A percentile compares a stretch with the other conserved stretches of the same genome.
Conservation (phyloP, 164 flowering plant genomes). For the Tinospora cordifolia region DNA sequence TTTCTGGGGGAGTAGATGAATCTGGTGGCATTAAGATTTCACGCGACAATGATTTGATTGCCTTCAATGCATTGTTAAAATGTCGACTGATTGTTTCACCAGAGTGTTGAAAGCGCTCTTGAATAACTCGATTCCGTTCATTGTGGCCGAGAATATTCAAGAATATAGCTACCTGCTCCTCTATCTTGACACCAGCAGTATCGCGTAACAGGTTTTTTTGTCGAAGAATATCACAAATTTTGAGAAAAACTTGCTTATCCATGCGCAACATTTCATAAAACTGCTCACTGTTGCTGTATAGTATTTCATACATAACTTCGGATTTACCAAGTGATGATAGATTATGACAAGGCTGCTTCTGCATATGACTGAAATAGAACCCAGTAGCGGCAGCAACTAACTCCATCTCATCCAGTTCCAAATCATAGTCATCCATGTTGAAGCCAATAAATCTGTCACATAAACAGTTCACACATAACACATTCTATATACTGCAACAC, state of each 20-base stretch:
- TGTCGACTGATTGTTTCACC: slow-evolving; percentile 78
- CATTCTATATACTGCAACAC: slow-evolving; percentile 1
- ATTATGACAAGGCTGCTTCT: slow-evolving; percentile 30
- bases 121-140: slow-evolving; percentile 69
- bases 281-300: slow-evolving; percentile 37
- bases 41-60: slow-evolving; percentile 63
- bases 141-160: slow-evolving; percentile 63
- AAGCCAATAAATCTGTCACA: slow-evolving; percentile 29
- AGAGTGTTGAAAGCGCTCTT: slow-evolving; percentile 71
- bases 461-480: slow-evolving; percentile 14
- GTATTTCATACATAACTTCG: slow-evolving; percentile 44
- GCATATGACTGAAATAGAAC: slow-evolving; percentile 37
- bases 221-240: slow-evolving; percentile 41
- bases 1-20: slow-evolving; percentile 37
- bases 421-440: slow-evolving; percentile 49
- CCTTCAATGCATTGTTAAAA: slow-evolving; percentile 66
- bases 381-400: slow-evolving; percentile 73
- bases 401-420: slow-evolving; percentile 72
- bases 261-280: slow-evolving; percentile 63
- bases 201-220: slow-evolving; percentile 55
- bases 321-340: slow-evolving; percentile 32
- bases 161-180: slow-evolving; percentile 70
- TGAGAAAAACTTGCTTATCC: slow-evolving; percentile 64
- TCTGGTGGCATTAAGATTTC: slow-evolving; percentile 51
- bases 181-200: slow-evolving; percentile 63